Evolutionary conservation across 345 rosid species (phyloP).

Genomic region (Citrus mangshanensis): DNA sequence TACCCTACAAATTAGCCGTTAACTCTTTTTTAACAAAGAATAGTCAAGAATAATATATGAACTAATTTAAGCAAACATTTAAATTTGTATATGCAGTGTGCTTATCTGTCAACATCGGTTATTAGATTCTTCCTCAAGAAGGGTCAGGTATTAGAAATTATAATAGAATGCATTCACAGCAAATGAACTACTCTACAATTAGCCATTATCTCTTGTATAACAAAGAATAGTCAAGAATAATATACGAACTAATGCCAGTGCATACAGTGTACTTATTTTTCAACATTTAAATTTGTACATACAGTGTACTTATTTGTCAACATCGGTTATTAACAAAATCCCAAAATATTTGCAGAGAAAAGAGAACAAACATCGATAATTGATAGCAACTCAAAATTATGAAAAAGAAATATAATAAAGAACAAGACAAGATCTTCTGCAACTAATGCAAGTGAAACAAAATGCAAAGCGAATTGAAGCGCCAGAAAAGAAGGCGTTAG

Average conservation of each 20-base stretch:
- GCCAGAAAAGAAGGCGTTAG: background rate
- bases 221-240: background rate
- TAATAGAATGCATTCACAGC: too few species aligned
- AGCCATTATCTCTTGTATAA: background rate
- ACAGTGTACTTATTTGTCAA: background rate
- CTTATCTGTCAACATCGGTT: background rate
- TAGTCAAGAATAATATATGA: background rate
- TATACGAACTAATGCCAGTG: too few species aligned
- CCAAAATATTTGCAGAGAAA: background rate
- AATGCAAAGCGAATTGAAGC: background rate
- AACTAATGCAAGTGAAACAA: background rate
- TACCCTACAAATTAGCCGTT: background rate
- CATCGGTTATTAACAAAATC: background rate
- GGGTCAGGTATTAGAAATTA: too few species aligned
- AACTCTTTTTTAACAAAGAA: background rate
- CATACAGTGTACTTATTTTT: too few species aligned
- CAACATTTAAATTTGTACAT: background rate
- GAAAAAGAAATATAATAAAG: background rate
- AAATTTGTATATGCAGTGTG: background rate
- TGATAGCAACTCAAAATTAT: background rate
- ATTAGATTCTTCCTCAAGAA: background rate
- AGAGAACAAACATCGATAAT: background rate
- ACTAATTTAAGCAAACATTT: background rate
- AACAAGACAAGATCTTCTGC: background rate
- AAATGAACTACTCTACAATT: background rate